Evolutionary conservation across 225 moss, liverwort and hornwort species (phyloP), one percentile per base, ranked within the genome.

Genomic region (Ulota crispa): DNA sequence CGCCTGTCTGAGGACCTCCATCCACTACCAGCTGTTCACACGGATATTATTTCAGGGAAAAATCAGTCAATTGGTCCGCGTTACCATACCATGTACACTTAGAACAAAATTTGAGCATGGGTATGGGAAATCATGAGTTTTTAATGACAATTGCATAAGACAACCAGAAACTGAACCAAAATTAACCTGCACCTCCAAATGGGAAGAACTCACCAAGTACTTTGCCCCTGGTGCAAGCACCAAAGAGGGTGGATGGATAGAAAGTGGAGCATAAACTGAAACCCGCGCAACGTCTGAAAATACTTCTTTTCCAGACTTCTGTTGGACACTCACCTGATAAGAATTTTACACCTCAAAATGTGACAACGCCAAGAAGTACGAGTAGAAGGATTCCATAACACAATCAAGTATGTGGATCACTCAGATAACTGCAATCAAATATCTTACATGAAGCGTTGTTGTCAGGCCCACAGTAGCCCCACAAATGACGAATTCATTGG

Each of bases 201-300:
- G 67, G 67, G 45, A 47, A 76, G 60, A 31, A 70, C 81, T 84
- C 78, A 93, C 94, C 89, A 94, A 83, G 69, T 94, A 97, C 69
- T 93, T 89, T 47, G 90, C 93, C 62, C 97, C 97, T 13, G 97
- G 92, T 57, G 94, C 92, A 81, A 97, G 92, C 77, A 94, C 90
- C 77, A 97, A 86, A 18, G 90, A 83, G 52, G 93, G 78, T 79
- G 97, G 97, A 81, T 91, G 92, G 63, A 97, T 91, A 75, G 94
- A 95, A 79, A 97, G 94, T 47, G 95, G 97, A 87, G 97, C 93
- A 86, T 93, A 95, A 18, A 97, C 95, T 54, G 92, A 87, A 63
- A 97, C 80, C 76, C 90, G 87, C 28, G 88, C 94, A 83, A 87
- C 91, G 55, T 97, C 97, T 82, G 95, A 93, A n/a, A 94, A 80